phyloP scores from a whole-genome alignment of 2,329 filamentous ascomycete genomes.

The Pseudonectria foliicola region DNA sequence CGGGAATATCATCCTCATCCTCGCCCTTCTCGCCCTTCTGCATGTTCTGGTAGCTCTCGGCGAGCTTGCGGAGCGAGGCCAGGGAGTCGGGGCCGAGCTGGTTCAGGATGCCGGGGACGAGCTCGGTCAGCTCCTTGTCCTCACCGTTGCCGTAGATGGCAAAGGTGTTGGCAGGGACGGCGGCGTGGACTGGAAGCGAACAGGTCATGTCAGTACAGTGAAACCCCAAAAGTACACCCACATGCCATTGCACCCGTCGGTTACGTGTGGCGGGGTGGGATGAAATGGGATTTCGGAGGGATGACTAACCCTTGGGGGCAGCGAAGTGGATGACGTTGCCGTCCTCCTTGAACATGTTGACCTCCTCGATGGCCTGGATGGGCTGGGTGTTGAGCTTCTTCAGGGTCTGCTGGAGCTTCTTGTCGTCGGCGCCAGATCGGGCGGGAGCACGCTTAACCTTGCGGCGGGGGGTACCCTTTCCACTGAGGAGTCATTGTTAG shows the following conservation, averaged over 20 bases:
- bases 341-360: conserved; percentile 99
- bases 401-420: conserved; percentile 94
- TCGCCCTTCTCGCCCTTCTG: conserved; percentile 85
- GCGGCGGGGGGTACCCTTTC: conserved; percentile 96
- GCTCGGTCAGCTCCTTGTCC: conserved; percentile 99
- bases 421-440: conserved; percentile 91
- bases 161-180: conserved; percentile 97
- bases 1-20: conserved; percentile 94
- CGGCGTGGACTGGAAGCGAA: conserved; percentile 70
- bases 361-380: conserved; percentile 98
- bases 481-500: conserved; percentile 43
- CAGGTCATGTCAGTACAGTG: conserved; percentile 10
- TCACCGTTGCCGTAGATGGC: conserved; percentile 98
- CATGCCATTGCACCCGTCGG: conserved; percentile 6
- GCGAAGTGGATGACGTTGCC: conserved; percentile 99
- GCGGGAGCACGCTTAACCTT: conserved; percentile 98
- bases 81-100: conserved; percentile 98
- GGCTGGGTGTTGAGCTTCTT: conserved; percentile 99
- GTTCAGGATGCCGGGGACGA: conserved; percentile 98
- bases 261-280: no score
- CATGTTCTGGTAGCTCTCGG: conserved; percentile 99
- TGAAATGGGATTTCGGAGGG: conserved; percentile 4
- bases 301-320: conserved; percentile 80
- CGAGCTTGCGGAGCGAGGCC: conserved; percentile 93
- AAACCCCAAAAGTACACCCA: conserved; percentile 8